Base-by-base conservation (phyloP, 2,329 filamentous ascomycete genomes). In the Cryphonectria carpinicola region DNA sequence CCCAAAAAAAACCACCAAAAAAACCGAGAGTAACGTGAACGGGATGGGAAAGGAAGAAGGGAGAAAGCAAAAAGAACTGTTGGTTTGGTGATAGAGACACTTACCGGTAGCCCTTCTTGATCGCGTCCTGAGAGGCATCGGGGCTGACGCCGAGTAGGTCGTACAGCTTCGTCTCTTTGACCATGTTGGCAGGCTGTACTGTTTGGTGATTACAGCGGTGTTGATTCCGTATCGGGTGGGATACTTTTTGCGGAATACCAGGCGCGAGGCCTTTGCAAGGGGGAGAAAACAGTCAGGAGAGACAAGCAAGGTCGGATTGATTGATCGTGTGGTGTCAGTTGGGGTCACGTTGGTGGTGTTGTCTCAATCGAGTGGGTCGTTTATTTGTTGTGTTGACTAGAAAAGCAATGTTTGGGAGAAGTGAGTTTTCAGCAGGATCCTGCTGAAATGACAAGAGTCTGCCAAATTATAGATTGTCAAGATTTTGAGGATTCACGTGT, bases 91-190 rank as follows among this genome's bases (percentile, higher is more conserved):
- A 56, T 1, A 32, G 66, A 43, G 62, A 39, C 67, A 72, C 88
- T 82, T 90, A 93, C 91, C 93, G 89, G 82, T 97, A 97, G 71
- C 90, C 96, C 81, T 98, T 99, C 81, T 98, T 98, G 80, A 99
- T 97, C 75, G 98, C 95, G 79, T 98, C 95, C 82, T 97, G 93
- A 35, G 90, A 87, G 35, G 95, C 94, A 72, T 90, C 88, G 52
- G 95, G 89, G 80, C 93, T 92, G 82, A 98, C 85, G 79, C 87
- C 86, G 77, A 99, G 87, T 74, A 89, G 87, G 82, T 98, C 94
- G 86, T 99, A 99, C 74, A 98, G 91, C 83, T 97, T 97, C 67
- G 93, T 96, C 85, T 98, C 95, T 77, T 93, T 92, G 76, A 97
- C 94, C 95, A 98, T 98, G 75, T 76, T 89, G 81, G 76, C 63